Conservation (phyloP, 306 rosid species). For the Coriaria nepalensis region DNA sequence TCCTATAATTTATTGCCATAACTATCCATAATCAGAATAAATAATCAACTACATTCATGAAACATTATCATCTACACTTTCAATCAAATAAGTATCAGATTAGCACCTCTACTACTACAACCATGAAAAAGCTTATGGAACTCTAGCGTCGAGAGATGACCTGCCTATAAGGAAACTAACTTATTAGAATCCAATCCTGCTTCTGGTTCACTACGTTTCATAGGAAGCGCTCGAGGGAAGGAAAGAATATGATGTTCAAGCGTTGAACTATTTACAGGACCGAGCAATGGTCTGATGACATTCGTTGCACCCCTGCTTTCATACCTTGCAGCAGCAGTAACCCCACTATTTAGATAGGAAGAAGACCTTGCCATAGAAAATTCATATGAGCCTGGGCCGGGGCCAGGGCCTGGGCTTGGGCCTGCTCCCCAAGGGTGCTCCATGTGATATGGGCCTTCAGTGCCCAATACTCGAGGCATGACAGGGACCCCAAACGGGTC, state of each 20-base stretch:
- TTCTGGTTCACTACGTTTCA: conserved; percentile 27
- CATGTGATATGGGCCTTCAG: conserved; percentile 11
- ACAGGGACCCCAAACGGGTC: conserved; percentile 15
- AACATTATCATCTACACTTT: too few relatives aligned
- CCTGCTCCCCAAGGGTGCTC: conserved; percentile 13
- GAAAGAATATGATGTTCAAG: conserved; percentile 15
- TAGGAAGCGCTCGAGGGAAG: conserved; percentile 13
- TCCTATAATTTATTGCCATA: too few relatives aligned
- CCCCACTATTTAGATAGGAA: conserved; percentile 10
- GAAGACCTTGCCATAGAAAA: conserved; percentile 5
- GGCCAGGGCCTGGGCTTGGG: neutral
- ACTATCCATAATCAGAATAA: too few relatives aligned
- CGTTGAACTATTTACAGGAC: conserved; percentile 8
- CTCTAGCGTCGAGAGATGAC: too few relatives aligned
- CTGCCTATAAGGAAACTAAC: neutral
- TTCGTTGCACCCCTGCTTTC: conserved; percentile 11
- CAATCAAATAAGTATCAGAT: too few relatives aligned
- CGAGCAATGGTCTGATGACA: conserved; percentile 5
- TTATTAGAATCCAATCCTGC: conserved; percentile 27
- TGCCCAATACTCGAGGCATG: conserved; percentile 16
- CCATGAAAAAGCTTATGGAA: too few relatives aligned
- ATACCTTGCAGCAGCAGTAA: conserved; percentile 7
- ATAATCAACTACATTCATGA: too few relatives aligned
- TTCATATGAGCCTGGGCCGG: neutral
- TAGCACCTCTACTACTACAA: too few relatives aligned